A percentile compares a stretch with the other conserved stretches of the same genome.
Evolutionary conservation across 106 monocot genomes (phyloP).

Genomic region (Dendrobium catenatum): DNA sequence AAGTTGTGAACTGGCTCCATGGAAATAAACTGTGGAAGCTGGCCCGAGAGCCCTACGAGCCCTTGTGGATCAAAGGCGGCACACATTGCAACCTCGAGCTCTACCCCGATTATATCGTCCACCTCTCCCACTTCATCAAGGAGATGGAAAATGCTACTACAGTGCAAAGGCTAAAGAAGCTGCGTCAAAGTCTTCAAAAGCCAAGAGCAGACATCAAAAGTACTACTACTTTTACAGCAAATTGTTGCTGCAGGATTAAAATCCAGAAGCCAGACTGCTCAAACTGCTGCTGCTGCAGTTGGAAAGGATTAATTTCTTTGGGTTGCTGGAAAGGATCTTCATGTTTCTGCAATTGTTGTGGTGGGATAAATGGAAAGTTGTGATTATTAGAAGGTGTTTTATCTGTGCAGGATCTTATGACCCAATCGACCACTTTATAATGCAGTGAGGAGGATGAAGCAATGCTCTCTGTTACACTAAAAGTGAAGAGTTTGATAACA

Average conservation of each 20-base stretch:
- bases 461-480: neutral
- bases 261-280: conserved; percentile 38
- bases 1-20: conserved; percentile 69
- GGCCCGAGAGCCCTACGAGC: conserved; percentile 65
- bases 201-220: conserved; percentile 2
- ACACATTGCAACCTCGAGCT: conserved; percentile 84
- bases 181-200: conserved; percentile 26
- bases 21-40: conserved; percentile 59
- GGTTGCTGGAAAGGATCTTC: neutral
- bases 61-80: conserved; percentile 82
- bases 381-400: neutral
- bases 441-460: neutral
- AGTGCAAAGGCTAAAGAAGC: conserved; percentile 40
- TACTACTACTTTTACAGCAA: conserved; percentile 57
- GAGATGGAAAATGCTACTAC: conserved; percentile 78
- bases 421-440: neutral
- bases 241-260: conserved; percentile 54
- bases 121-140: conserved; percentile 48
- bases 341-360: conserved; percentile 14
- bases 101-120: conserved; percentile 68
- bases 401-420: conserved; percentile 4
- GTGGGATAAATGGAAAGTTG: conserved; percentile 1
- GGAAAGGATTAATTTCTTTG: neutral
- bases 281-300: conserved; percentile 5
- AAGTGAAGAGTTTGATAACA: neutral